Percentiles rank a stretch among this genome's conserved stretches.
phyloP scores from a whole-genome alignment of 805 yeast species.

The Torulaspora microellipsoides region DNA sequence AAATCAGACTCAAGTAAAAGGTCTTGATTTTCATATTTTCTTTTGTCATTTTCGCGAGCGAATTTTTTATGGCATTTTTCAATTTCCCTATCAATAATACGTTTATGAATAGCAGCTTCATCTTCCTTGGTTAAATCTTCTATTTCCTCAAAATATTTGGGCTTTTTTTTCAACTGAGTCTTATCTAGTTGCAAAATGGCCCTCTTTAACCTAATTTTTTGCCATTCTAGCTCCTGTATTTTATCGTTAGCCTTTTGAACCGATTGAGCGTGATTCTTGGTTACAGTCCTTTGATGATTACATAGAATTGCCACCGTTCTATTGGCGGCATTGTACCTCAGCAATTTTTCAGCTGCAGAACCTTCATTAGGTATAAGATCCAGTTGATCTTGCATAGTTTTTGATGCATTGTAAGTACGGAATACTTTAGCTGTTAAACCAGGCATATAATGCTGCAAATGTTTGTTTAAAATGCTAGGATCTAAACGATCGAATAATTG shows the following conservation, averaged over 20 bases:
- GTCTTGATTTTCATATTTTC: conserved; percentile 52
- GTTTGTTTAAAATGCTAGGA: conserved; percentile 77
- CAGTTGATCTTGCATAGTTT: conserved; percentile 93
- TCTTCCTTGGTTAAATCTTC: conserved; percentile 64
- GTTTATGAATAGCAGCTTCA: conserved; percentile 51
- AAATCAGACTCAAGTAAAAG: conserved; percentile 51
- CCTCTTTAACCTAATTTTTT: conserved; percentile 65
- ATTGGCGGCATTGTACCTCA: conserved; percentile 89
- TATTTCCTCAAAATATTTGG: conserved; percentile 61
- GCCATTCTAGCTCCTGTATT: conserved; percentile 81
- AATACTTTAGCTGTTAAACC: conserved; percentile 95
- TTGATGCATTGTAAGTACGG: conserved; percentile 95
- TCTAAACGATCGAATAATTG: conserved; percentile 87
- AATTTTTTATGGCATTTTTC: conserved; percentile 64
- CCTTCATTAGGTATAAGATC: conserved; percentile 84
- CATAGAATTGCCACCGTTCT: conserved; percentile 92
- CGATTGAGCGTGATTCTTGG: conserved; percentile 76
- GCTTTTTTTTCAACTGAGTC: conserved; percentile 43
- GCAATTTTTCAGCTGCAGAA: conserved; percentile 79
- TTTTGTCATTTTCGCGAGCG: conserved; percentile 72
- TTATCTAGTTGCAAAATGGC: conserved; percentile 67
- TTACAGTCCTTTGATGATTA: conserved; percentile 93
- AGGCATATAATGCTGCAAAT: conserved; percentile 83
- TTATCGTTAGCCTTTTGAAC: conserved; percentile 75
- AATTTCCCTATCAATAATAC: conserved; percentile 58